Evolutionary conservation across 495 filamentous ascomycete genomes (phyloP).

Genomic region (Aspergillus bridgeri): DNA sequence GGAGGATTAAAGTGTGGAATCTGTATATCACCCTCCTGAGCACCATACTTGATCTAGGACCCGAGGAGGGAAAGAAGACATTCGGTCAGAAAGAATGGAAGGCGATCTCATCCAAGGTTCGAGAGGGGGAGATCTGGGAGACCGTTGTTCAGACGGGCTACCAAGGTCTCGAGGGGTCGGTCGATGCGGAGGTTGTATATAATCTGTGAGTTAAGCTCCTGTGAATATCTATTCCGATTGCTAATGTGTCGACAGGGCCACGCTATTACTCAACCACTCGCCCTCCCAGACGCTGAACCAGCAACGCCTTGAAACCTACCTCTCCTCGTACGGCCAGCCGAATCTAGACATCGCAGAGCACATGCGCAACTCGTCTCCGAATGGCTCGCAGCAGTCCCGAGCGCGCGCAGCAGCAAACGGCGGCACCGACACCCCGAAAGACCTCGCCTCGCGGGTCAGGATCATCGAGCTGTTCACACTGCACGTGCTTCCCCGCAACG

Average conservation of each 20-base stretch:
- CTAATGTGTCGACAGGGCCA: slow-evolving; percentile 56
- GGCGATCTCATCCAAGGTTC: slow-evolving; percentile 69
- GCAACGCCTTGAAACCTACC: slow-evolving; percentile 82
- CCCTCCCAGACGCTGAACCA: slow-evolving; percentile 77
- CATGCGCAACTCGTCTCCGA: slow-evolving; percentile 40
- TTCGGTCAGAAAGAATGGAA: slow-evolving; percentile 86
- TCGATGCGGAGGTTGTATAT: slow-evolving; percentile 92
- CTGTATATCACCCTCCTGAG: slow-evolving; percentile 92
- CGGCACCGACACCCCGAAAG: slow-evolving; percentile 74
- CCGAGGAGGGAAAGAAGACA: slow-evolving; percentile 83
- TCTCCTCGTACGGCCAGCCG: slow-evolving; percentile 70
- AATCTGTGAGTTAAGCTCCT: slow-evolving; percentile 63
- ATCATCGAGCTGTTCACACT: slow-evolving; percentile 92
- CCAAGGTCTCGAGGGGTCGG: slow-evolving; percentile 77
- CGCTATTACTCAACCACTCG: slow-evolving; percentile 83
- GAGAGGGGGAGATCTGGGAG: slow-evolving; percentile 88
- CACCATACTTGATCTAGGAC: slow-evolving; percentile 78
- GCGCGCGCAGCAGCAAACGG: slow-evolving; percentile 42
- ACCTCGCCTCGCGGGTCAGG: slow-evolving; percentile 71
- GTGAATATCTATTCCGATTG: not conserved
- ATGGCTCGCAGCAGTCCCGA: slow-evolving; percentile 17
- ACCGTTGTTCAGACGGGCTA: slow-evolving; percentile 84
- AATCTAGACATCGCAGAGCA: slow-evolving; percentile 63
- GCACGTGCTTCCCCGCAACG: slow-evolving; percentile 84
- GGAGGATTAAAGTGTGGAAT: slow-evolving; percentile 93